These are phyloP conservation scores for Lactuca sativa DNA, from an alignment of 129 eudicot species.

Conservation along the genomic window DNA sequence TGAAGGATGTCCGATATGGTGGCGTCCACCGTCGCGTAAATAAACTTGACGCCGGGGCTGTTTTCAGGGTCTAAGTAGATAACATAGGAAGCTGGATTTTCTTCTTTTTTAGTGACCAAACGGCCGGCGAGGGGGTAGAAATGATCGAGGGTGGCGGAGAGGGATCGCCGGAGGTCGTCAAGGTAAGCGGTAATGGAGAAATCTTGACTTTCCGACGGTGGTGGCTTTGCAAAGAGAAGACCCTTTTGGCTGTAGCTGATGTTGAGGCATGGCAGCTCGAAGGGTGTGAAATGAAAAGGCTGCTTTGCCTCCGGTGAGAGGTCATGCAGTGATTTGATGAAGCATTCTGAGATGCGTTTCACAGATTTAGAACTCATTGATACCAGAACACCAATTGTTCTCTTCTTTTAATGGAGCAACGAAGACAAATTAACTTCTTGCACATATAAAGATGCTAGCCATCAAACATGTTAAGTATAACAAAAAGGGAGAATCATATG, in stretches of 20 bases:
- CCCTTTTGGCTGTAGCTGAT: constrained; percentile 49
- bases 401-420: neutral
- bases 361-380: constrained; percentile 7
- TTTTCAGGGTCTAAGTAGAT: constrained; percentile 35
- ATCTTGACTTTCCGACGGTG: constrained; percentile 23
- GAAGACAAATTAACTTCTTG: neutral
- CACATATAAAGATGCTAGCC: too few species aligned
- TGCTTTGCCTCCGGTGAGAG: constrained; percentile 34
- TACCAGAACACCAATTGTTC: neutral
- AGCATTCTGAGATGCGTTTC: constrained; percentile 44
- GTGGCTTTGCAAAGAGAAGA: constrained; percentile 39
- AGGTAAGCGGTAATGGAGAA: constrained; percentile 27
- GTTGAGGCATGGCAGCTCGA: constrained; percentile 38
- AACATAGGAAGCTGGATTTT: constrained; percentile 31
- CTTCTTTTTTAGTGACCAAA: constrained; percentile 32
- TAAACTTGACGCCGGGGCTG: constrained; percentile 48
- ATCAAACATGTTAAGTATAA: too few species aligned
- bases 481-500: too few species aligned
- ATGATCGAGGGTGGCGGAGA: constrained; percentile 46
- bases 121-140: constrained; percentile 60
- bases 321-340: constrained; percentile 34
- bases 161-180: constrained; percentile 40
- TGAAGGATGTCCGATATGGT: constrained; percentile 35
- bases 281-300: constrained; percentile 45
- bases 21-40: constrained; percentile 33